phyloP scores from a whole-genome alignment of 1,139 yeast genomes.

The Saccharomyces hybrid region DNA sequence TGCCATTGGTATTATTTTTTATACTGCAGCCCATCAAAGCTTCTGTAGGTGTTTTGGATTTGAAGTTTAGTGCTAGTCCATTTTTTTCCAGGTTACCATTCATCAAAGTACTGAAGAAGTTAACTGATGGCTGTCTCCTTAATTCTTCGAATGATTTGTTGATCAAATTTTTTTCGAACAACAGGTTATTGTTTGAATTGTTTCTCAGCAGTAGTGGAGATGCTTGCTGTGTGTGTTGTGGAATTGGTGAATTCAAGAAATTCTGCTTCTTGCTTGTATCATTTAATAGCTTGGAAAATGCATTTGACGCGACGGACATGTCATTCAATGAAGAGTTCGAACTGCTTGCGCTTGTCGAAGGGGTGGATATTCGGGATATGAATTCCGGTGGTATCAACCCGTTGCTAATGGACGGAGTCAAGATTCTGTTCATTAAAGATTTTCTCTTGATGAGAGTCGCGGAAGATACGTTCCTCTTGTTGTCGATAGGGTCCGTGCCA shows the following conservation, averaged over 20 bases:
- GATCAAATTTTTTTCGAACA: conserved; percentile 25
- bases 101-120: conserved; percentile 16
- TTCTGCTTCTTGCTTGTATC: background rate
- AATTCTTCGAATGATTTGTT: conserved; percentile 28
- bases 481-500: conserved; percentile 11
- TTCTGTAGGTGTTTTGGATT: conserved; percentile 9
- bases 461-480: conserved; percentile 2
- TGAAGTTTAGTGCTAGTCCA: conserved; percentile 21
- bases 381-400: conserved; percentile 32
- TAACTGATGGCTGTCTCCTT: conserved; percentile 16
- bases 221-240: conserved; percentile 11
- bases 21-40: background rate
- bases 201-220: background rate
- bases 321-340: conserved; percentile 26
- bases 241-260: conserved; percentile 15
- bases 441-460: conserved; percentile 8
- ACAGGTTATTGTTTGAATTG: conserved; percentile 2
- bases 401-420: conserved; percentile 4
- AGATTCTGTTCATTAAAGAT: conserved; percentile 7
- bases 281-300: conserved; percentile 9
- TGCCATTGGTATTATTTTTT: conserved; percentile 9
- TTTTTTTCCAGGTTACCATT: conserved; percentile 13
- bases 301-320: background rate
- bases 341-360: conserved; percentile 28
- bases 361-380: conserved; percentile 30